Percentiles rank a stretch among this genome's conserved stretches.
phyloP scores from a whole-genome alignment of 2,329 filamentous ascomycete genomes.

The Bipolaris sorokiniana region DNA sequence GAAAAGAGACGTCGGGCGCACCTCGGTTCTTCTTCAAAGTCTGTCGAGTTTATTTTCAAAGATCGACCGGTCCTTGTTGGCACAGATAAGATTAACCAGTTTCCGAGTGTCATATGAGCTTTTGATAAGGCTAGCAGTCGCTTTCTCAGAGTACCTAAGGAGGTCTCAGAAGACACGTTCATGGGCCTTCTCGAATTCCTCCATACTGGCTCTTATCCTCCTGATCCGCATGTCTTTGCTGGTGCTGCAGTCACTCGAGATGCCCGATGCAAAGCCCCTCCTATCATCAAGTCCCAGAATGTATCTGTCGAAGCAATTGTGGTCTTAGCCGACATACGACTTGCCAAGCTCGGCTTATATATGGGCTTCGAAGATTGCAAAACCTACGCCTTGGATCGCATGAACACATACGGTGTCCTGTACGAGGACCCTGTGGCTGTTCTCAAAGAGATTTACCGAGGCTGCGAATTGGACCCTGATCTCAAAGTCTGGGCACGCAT shows the following conservation, averaged over 20 bases:
- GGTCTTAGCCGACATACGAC: slow-evolving; percentile 31
- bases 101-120: slow-evolving; percentile 37
- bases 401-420: slow-evolving; percentile 40
- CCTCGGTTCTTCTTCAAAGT: slow-evolving; percentile 39
- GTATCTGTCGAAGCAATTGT: slow-evolving; percentile 17
- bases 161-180: slow-evolving; percentile 37
- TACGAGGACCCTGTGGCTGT: slow-evolving; percentile 46
- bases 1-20: slow-evolving; percentile 36
- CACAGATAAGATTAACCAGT: slow-evolving; percentile 34
- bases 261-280: slow-evolving; percentile 24
- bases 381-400: slow-evolving; percentile 40
- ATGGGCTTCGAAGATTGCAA: slow-evolving; percentile 50
- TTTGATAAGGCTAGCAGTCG: slow-evolving; percentile 35
- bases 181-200: slow-evolving; percentile 44
- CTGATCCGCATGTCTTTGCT: slow-evolving; percentile 20
- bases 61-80: slow-evolving; percentile 44
- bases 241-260: slow-evolving; percentile 10
- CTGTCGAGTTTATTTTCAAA: slow-evolving; percentile 49
- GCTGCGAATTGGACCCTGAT: slow-evolving; percentile 28
- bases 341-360: slow-evolving; percentile 42
- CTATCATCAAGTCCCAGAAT: slow-evolving; percentile 29
- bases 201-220: slow-evolving; percentile 32
- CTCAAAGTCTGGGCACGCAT: slow-evolving; percentile 31
- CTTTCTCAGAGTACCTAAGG: slow-evolving; percentile 41
- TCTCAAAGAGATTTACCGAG: slow-evolving; percentile 46